Percentiles rank a stretch among this genome's conserved stretches.
Conservation (phyloP, 352 stramenopile species). For the Pythium grandisporangium region DNA sequence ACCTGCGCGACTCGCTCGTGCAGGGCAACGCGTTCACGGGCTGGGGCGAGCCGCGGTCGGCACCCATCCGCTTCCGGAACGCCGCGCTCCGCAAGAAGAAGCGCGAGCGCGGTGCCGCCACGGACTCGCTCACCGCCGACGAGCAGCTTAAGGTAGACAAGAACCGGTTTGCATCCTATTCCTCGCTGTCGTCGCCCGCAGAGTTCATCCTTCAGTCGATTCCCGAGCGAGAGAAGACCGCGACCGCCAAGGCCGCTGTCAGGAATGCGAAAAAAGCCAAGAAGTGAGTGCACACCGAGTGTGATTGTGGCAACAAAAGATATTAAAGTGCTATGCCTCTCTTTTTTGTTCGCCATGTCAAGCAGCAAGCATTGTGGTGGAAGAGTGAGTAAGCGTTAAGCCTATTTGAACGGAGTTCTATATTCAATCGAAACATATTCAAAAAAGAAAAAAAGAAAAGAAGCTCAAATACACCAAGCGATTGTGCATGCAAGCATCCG, state of each 20-base stretch:
- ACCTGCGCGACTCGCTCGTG: constrained; percentile 51
- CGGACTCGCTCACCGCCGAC: constrained; percentile 17
- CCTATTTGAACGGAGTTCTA: too few species aligned
- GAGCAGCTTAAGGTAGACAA: constrained; percentile 54
- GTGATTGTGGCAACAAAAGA: too few species aligned
- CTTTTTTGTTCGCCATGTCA: too few species aligned
- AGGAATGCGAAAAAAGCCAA: background rate
- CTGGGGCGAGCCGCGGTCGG: constrained; percentile 56
- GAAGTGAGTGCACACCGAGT: too few species aligned
- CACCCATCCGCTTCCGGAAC: constrained; percentile 60
- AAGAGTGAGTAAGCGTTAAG: too few species aligned
- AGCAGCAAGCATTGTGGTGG: too few species aligned
- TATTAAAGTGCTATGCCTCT: too few species aligned
- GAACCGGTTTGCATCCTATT: constrained; percentile 60
- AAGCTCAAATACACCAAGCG: too few species aligned
- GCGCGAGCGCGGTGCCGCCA: constrained; percentile 34
- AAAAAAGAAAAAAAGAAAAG: too few species aligned
- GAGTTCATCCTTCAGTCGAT: constrained; percentile 21
- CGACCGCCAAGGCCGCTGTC: background rate
- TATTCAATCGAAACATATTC: too few species aligned
- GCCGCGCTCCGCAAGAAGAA: constrained; percentile 44
- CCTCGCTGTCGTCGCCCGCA: constrained; percentile 54
- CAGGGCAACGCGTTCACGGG: constrained; percentile 68
- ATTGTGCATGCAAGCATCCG: too few species aligned
- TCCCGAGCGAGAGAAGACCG: background rate